phyloP scores from a whole-genome alignment of 202 grass and related monocot genomes.

The Zizania palustris region DNA sequence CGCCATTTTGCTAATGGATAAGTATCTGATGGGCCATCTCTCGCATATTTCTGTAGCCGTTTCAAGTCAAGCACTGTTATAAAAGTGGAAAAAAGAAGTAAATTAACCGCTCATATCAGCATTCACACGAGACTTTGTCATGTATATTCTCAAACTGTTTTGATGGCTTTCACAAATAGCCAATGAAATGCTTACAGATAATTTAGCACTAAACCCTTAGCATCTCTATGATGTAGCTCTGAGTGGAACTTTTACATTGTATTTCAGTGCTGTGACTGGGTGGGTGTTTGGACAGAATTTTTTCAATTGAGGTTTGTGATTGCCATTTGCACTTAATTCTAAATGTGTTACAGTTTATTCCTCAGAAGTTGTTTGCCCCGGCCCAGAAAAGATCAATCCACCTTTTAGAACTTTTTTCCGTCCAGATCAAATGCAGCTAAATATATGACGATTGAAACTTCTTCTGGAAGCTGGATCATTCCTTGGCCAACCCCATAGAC shows the following conservation, averaged over 20 bases:
- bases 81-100: slow-evolving; percentile 10
- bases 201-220: background rate
- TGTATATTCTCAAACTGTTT: background rate
- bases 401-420: background rate
- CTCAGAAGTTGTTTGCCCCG: slow-evolving; percentile 5
- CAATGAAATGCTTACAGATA: background rate
- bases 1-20: slow-evolving; percentile 94
- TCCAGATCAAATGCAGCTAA: background rate
- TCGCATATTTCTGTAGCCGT: slow-evolving; percentile 64
- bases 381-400: background rate
- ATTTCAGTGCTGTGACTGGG: background rate
- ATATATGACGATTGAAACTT: background rate
- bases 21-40: slow-evolving; percentile 86
- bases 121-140: background rate
- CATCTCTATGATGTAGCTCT: slow-evolving; percentile 25
- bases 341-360: background rate
- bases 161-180: slow-evolving; percentile 4
- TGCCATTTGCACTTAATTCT: background rate
- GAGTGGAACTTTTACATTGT: background rate
- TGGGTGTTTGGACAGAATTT: slow-evolving; percentile 1
- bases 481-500: background rate
- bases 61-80: slow-evolving; percentile 82
- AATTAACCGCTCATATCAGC: slow-evolving; percentile 1
- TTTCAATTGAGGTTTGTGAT: background rate
- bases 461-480: background rate